These are phyloP conservation scores for Xeromyces bisporus DNA, from an alignment of 495 filamentous ascomycete genomes.

Conservation along the genomic window DNA sequence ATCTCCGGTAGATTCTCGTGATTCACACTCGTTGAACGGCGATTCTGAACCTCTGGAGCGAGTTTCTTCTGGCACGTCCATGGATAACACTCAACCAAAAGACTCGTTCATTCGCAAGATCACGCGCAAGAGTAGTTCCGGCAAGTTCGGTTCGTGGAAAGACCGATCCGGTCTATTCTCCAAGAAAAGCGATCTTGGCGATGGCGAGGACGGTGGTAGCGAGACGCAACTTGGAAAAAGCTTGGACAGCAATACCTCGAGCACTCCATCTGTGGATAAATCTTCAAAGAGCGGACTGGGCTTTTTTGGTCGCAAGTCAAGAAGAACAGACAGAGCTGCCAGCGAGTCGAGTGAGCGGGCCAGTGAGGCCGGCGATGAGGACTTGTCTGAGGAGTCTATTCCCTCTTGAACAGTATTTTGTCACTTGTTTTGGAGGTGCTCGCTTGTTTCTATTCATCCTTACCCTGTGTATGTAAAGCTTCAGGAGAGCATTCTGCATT, in stretches of 20 bases:
- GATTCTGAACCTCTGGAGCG: conserved; percentile 65
- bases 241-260: conserved; percentile 28
- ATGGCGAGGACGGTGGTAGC: conserved; percentile 28
- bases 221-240: conserved; percentile 33
- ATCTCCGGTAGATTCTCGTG: conserved; percentile 47
- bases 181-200: conserved; percentile 42
- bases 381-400: conserved; percentile 17
- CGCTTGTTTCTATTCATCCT: conserved; percentile 4
- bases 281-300: conserved; percentile 29
- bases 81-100: conserved; percentile 40
- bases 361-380: conserved; percentile 33
- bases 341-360: conserved; percentile 30
- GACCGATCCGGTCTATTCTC: conserved; percentile 44
- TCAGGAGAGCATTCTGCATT: too few relatives aligned
- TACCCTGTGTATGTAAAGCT: not conserved
- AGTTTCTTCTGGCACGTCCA: conserved; percentile 46
- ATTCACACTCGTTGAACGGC: conserved; percentile 41
- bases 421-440: conserved; percentile 5
- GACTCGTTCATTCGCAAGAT: conserved; percentile 55
- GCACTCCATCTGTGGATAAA: conserved; percentile 27
- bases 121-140: conserved; percentile 61
- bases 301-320: conserved; percentile 35
- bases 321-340: conserved; percentile 26
- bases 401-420: conserved; percentile 5
- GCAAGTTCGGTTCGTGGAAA: conserved; percentile 64